A percentile compares a stretch with the other conserved stretches of the same genome.
These are phyloP conservation scores for Anisodus acutangulus DNA, from an alignment of 257 asterid species.

Conservation along the genomic window DNA sequence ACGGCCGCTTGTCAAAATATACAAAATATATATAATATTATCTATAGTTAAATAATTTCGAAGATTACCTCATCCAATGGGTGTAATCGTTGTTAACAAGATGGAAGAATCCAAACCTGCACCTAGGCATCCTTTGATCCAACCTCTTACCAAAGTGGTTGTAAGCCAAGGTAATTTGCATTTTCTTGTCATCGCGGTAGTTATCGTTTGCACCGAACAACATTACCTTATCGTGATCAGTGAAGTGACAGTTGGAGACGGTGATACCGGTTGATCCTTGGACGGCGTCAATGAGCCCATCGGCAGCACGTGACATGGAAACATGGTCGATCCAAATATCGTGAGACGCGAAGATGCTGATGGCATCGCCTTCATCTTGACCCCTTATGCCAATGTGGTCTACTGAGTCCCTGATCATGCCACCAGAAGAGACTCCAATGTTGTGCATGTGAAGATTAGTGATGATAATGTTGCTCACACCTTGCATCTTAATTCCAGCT, in stretches of 20 bases:
- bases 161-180: conserved; percentile 60
- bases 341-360: conserved; percentile 34
- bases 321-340: conserved; percentile 71
- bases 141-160: conserved; percentile 60
- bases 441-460: conserved; percentile 39
- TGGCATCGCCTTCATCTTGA: conserved; percentile 44
- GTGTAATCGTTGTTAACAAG: conserved; percentile 79
- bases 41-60: conserved; percentile 43
- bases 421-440: conserved; percentile 29
- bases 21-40: neutral
- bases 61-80: conserved; percentile 53
- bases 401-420: conserved; percentile 35
- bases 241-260: conserved; percentile 47
- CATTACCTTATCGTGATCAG: conserved; percentile 48
- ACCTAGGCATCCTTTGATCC: conserved; percentile 62
- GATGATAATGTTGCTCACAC: conserved; percentile 39
- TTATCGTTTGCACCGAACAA: conserved; percentile 65
- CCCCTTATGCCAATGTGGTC: conserved; percentile 37
- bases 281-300: conserved; percentile 44
- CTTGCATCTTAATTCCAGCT: conserved; percentile 45
- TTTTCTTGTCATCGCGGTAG: conserved; percentile 39
- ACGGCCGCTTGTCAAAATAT: too few species aligned
- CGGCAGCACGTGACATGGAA: conserved; percentile 39
- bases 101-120: conserved; percentile 60
- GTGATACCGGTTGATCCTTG: conserved; percentile 45